Base-by-base conservation (phyloP, 2,329 filamentous ascomycete genomes). In the Trichoderma cornu-damae region DNA sequence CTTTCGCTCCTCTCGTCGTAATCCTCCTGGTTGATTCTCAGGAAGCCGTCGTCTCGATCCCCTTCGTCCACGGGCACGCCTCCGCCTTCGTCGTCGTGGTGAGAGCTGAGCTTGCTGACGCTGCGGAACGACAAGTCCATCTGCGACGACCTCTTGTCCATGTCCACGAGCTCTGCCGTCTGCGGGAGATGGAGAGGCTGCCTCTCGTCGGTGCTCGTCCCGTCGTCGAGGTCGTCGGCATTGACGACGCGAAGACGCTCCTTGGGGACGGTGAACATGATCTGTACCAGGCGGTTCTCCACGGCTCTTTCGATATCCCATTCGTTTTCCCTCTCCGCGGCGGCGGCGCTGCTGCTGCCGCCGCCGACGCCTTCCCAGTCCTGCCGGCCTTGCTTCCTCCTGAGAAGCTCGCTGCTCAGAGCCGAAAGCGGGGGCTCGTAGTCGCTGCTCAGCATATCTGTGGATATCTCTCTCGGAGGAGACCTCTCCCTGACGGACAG, bases 191-290 rank as follows among this genome's bases (percentile, higher is more conserved):
- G 59, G 4, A 61, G 57, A 49, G 67, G 62, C 1, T 61, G 55
- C 14, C 61, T 42, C 20, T 68, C 70, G 16, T 69, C 67, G 14
- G 70, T 67, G 5, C 66, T 66, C 7, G 65, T 59, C 11, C 65
- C 66, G 14, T 67, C 67, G 20, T 67, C 67, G n/a, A 65, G 62
- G n/a, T 69, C 69, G 34, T 87, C 87, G 50, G 83, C 86, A 69
- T 97, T 97, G 18, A 96, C 93, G n/a, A 97, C 91, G 24, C 93
- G 77, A 61, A 97, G 73, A 64, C 85, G 84, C 71, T 93, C 88
- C 70, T 87, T 90, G 2, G 94, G 93, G 60, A 96, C 90, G 0
- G 93, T 96, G 71, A 96, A 97, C 83, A 96, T 94, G 67, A 90
- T 82, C 70, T 92, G 88, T 60, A 92, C 88, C 7, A 89, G 77